phyloP scores from a whole-genome alignment of 2,329 filamentous ascomycete genomes.

The Neocatenulostroma microsporum region DNA sequence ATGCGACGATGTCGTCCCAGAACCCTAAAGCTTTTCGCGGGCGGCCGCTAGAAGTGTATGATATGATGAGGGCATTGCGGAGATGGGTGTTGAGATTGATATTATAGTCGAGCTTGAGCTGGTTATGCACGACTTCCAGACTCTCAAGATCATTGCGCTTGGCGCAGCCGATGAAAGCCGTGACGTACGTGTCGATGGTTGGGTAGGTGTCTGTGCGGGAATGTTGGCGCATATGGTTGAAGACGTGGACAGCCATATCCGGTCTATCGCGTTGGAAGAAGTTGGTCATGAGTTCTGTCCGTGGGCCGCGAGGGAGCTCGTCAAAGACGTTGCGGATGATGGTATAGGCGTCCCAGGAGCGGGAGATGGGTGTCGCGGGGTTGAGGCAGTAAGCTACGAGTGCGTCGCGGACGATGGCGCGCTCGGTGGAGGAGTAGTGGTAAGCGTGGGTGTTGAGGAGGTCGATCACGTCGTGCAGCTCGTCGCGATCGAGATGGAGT shows the following conservation, averaged over 20 bases:
- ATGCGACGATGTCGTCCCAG: conserved; percentile 77
- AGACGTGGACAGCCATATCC: conserved; percentile 79
- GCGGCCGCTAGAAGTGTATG: conserved; percentile 63
- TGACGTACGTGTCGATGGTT: conserved; percentile 64
- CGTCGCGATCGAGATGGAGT: conserved; percentile 66
- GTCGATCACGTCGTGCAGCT: conserved; percentile 72
- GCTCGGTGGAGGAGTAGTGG: conserved; percentile 62
- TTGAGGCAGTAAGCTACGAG: conserved; percentile 64
- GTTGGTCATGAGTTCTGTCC: conserved; percentile 66
- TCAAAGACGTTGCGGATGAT: conserved; percentile 52
- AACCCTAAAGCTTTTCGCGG: conserved; percentile 63
- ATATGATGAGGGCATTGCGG: conserved; percentile 79
- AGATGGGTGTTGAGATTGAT: conserved; percentile 69
- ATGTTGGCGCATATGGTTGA: conserved; percentile 88
- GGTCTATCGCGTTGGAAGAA: conserved; percentile 74
- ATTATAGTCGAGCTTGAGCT: conserved; percentile 84
- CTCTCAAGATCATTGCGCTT: conserved; percentile 43
- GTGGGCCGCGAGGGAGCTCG: conserved; percentile 56
- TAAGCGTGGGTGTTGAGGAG: conserved; percentile 68
- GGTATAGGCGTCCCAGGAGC: conserved; percentile 54
- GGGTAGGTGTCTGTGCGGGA: conserved; percentile 57
- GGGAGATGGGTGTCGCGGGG: conserved; percentile 52
- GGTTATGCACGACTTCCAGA: conserved; percentile 74
- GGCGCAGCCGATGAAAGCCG: conserved; percentile 65
- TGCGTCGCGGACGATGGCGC: conserved; percentile 56